Evolutionary conservation across 1,284 basidiomycete genomes (phyloP).

Genomic region (Cutaneotrichosporon arboriforme): DNA sequence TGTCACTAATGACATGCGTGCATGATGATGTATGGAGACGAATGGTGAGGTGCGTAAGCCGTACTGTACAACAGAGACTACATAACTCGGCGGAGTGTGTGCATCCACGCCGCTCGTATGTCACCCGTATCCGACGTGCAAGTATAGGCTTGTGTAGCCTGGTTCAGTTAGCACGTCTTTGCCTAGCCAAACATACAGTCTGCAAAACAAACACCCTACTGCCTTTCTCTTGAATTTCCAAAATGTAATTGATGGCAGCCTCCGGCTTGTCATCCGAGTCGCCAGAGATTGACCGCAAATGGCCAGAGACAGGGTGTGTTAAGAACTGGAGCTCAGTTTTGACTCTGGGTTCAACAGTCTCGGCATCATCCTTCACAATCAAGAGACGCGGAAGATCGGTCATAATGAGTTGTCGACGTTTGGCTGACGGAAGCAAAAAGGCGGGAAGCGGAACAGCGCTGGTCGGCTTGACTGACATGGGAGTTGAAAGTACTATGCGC

Average conservation of each 20-base stretch:
- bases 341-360: conserved; percentile 13
- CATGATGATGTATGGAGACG: too few relatives aligned
- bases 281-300: neutral
- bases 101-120: conserved; percentile 34
- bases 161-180: conserved; percentile 1
- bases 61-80: conserved; percentile 5
- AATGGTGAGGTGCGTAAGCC: neutral
- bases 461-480: conserved; percentile 43
- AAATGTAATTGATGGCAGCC: conserved; percentile 21
- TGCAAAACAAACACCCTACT: conserved; percentile 38
- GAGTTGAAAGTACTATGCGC: conserved; percentile 41
- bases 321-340: conserved; percentile 21
- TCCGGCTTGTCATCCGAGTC: neutral
- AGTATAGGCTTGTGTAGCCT: conserved; percentile 20
- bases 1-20: neutral
- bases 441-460: conserved; percentile 34
- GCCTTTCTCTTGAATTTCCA: conserved; percentile 39
- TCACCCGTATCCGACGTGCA: conserved; percentile 36
- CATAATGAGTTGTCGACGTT: conserved; percentile 50
- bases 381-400: conserved; percentile 54
- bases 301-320: conserved; percentile 6
- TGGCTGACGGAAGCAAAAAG: conserved; percentile 44
- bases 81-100: conserved; percentile 20
- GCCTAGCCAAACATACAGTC: conserved; percentile 29
- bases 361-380: conserved; percentile 50